A percentile compares a stretch with the other conserved stretches of the same genome.
These are phyloP conservation scores for Heliamphora exappendiculata DNA, from an alignment of 148 eudicot species.

Conservation along the genomic window DNA sequence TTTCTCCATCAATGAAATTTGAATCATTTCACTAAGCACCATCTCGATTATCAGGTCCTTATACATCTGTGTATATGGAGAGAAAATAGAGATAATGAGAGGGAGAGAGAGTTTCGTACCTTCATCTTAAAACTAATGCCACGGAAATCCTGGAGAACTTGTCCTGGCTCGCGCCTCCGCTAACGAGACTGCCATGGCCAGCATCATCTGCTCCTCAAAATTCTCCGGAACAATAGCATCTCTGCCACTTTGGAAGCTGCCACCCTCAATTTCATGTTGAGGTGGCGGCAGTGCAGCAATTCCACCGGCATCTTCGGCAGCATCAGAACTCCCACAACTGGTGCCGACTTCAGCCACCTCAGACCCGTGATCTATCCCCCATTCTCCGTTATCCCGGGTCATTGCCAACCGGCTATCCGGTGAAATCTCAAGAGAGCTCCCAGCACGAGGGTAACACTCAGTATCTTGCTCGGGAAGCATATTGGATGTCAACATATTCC, in stretches of 20 bases:
- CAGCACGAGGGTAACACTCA: constrained; percentile 20
- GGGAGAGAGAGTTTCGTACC: constrained; percentile 8
- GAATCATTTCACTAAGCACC: too few species aligned
- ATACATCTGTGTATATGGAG: constrained; percentile 24
- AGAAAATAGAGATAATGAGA: constrained; percentile 11
- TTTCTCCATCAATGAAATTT: too few species aligned
- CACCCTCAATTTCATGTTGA: constrained; percentile 29
- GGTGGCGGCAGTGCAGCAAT: constrained; percentile 16
- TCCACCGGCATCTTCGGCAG: constrained; percentile 26
- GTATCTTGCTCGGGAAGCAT: constrained; percentile 31
- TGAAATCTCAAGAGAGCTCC: constrained; percentile 17
- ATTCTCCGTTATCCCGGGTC: constrained; percentile 27
- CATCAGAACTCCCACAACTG: constrained; percentile 38
- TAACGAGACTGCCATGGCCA: constrained; percentile 95
- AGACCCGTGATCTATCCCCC: constrained; percentile 42
- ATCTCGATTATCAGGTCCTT: too few species aligned
- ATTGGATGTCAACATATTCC: constrained; percentile 27
- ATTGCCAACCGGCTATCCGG: constrained; percentile 19
- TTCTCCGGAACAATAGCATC: constrained; percentile 60
- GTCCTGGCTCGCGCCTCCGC: constrained; percentile 78
- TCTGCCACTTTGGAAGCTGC: constrained; percentile 23
- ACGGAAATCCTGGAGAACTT: constrained; percentile 53
- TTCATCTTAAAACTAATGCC: constrained; percentile 46
- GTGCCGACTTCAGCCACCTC: constrained; percentile 46
- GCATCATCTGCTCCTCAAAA: constrained; percentile 98